Percentiles rank a stretch among this genome's conserved stretches.
These are phyloP conservation scores for Metschnikowia kofuensis DNA, from an alignment of 805 yeast species.

Conservation along the genomic window DNA sequence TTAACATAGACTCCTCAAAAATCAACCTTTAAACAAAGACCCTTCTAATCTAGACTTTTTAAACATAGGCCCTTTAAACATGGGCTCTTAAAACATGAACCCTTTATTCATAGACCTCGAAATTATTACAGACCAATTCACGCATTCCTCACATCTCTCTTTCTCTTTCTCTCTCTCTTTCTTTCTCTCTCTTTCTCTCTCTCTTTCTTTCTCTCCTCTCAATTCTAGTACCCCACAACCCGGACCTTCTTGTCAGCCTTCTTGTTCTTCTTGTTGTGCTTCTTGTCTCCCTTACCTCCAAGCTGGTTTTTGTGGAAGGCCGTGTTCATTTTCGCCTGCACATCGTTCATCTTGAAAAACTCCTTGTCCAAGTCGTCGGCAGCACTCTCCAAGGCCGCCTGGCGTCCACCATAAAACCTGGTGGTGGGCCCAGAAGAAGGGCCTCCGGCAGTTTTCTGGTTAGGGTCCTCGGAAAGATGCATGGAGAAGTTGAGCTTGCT, in stretches of 20 bases:
- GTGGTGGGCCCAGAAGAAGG: conserved; percentile 38
- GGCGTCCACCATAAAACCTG: conserved; percentile 72
- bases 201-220: background rate
- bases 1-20: no score
- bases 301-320: conserved; percentile 66
- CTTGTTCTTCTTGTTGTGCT: conserved; percentile 76
- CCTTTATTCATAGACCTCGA: no score
- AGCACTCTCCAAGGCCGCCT: conserved; percentile 73
- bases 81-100: no score
- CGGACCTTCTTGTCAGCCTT: conserved; percentile 49
- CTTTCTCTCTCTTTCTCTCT: no score
- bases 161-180: no score
- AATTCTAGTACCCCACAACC: conserved; percentile 16
- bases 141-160: no score
- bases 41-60: no score
- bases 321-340: conserved; percentile 57
- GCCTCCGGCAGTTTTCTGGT: conserved; percentile 26
- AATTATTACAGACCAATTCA: no score
- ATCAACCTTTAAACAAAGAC: no score
- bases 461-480: conserved; percentile 50
- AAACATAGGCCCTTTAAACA: no score
- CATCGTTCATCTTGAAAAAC: conserved; percentile 68
- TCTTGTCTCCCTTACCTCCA: conserved; percentile 38
- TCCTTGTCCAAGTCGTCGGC: conserved; percentile 84
- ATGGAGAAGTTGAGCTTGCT: conserved; percentile 73